Percentiles rank a stretch among this genome's conserved stretches.
These are phyloP conservation scores for Pichia sp. DNA, from an alignment of 1,139 yeast genomes.

Conservation along the genomic window DNA sequence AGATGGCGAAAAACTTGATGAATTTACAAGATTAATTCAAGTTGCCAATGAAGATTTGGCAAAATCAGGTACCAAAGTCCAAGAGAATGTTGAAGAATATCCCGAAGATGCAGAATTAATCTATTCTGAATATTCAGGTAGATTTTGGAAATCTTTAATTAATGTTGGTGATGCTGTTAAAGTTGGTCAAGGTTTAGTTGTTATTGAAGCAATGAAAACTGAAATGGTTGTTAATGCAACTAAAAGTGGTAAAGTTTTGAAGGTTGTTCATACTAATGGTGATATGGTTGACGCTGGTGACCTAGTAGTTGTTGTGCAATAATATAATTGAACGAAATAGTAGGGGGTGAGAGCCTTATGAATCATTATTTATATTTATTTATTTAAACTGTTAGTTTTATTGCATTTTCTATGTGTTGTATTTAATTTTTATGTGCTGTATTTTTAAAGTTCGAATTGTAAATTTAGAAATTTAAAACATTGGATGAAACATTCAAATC, in stretches of 20 bases:
- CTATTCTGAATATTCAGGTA: slow-evolving; percentile 89
- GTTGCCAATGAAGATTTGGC: slow-evolving; percentile 74
- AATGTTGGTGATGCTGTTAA: slow-evolving; percentile 71
- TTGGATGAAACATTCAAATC: no score
- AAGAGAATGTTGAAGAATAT: slow-evolving; percentile 45
- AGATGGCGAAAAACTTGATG: slow-evolving; percentile 75
- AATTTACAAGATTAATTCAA: slow-evolving; percentile 76
- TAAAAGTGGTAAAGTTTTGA: slow-evolving; percentile 65
- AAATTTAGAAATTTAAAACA: no score
- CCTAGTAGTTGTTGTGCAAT: slow-evolving; percentile 68
- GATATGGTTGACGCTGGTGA: slow-evolving; percentile 97
- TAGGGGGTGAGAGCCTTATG: slow-evolving; percentile 16
- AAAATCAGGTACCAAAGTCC: slow-evolving; percentile 35
- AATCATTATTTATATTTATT: no score
- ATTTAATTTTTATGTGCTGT: background rate
- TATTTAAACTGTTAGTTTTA: background rate
- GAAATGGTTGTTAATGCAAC: slow-evolving; percentile 86
- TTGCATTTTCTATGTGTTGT: background rate
- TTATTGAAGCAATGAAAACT: slow-evolving; percentile 97
- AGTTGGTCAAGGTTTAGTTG: slow-evolving; percentile 73
- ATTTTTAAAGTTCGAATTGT: background rate
- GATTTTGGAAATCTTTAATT: slow-evolving; percentile 92
- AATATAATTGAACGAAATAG: background rate
- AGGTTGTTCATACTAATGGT: slow-evolving; percentile 75
- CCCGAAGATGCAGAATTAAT: slow-evolving; percentile 76